Base-by-base conservation (phyloP, 2,329 filamentous ascomycete genomes). In the Exophiala sideris region DNA sequence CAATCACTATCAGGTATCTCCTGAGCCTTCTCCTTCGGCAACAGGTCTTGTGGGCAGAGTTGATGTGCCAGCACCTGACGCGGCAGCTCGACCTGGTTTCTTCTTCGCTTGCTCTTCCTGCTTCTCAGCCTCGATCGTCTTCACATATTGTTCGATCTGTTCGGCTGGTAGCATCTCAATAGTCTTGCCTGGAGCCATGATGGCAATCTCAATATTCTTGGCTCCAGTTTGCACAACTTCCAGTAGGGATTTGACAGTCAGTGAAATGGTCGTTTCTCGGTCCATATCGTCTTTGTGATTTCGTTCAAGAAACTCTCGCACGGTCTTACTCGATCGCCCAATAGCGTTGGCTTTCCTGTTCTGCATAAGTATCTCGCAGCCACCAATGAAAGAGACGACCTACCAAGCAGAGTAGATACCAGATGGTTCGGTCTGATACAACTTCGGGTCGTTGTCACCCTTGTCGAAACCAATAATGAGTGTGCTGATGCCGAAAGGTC, bases 271-370 rank as follows among this genome's bases (percentile, higher is more conserved):
- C 66, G 90, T 87, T 76, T 96, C 91, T 61, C 91, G 85, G 71
- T 96, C 89, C 91, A 99, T 96, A 60, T 89, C 89, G 67, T 95
- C 90, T 80, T 96, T 95, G 82, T 99, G 95, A 78, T 99, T 96
- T 71, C 95, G 87, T 77, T 99, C 94, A 64, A 99, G 84, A 76
- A 99, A 99, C 72, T 99, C 94, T 68, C 94, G 89, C 54, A 99
- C 94, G 8, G 94, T 99, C 83, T 99, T 99, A 83, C 90, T 96
- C 49, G 92, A 97, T 68, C 94, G 88, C 54, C 94, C 94, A 68
- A 99, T 99, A 54, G 94, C 94, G 70, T 99, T 99, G 67, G 94
- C 95, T 82, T 99, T 97, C 94, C 94, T 97, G 64, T 50, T 24
- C 5, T 48, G 14, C 60, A 58, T 58, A 24, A 16, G 52, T 45